Evolutionary conservation across 768 basidiomycete genomes (phyloP).

Genomic region (Mycena rebaudengoi): DNA sequence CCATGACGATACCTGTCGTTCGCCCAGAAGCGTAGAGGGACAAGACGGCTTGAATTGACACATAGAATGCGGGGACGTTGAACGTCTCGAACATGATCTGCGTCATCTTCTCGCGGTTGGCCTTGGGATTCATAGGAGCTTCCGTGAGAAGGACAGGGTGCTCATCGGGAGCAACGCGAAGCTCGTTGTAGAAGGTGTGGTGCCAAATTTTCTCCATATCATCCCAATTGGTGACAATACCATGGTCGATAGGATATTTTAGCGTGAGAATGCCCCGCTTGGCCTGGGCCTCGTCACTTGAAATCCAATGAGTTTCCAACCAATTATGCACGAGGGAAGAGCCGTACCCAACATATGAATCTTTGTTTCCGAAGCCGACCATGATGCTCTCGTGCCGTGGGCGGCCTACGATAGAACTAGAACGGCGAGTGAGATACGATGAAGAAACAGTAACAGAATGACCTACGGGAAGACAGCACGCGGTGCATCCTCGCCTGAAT

Average conservation of each 20-base stretch:
- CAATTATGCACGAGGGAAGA: constrained; percentile 78
- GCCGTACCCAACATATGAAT: constrained; percentile 75
- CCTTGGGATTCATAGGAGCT: constrained; percentile 74
- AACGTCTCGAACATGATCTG: constrained; percentile 15
- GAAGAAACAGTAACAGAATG: constrained; percentile 11
- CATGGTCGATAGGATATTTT: constrained; percentile 60
- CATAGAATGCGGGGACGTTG: constrained; percentile 11
- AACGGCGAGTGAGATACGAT: constrained; percentile 78
- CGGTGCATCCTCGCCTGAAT: constrained; percentile 10
- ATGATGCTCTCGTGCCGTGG: constrained; percentile 76
- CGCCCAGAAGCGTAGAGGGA: constrained; percentile 6
- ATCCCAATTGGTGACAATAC: constrained; percentile 13
- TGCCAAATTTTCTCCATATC: constrained; percentile 18
- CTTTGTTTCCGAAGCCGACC: constrained; percentile 80
- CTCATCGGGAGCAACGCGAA: constrained; percentile 4
- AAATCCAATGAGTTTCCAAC: constrained; percentile 47
- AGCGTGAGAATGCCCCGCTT: constrained; percentile 78
- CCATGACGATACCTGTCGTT: constrained; percentile 6
- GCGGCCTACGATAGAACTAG: constrained; percentile 76
- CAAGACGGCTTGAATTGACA: constrained; percentile 2
- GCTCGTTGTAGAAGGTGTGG: constrained; percentile 10
- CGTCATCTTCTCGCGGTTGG: constrained; percentile 62
- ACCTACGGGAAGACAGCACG: constrained; percentile 11
- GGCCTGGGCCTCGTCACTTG: constrained; percentile 74
- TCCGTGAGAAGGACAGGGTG: constrained; percentile 64